Percentiles rank a stretch among this genome's conserved stretches.
phyloP scores from a whole-genome alignment of 768 basidiomycete species.

The Suillus weaverae region DNA sequence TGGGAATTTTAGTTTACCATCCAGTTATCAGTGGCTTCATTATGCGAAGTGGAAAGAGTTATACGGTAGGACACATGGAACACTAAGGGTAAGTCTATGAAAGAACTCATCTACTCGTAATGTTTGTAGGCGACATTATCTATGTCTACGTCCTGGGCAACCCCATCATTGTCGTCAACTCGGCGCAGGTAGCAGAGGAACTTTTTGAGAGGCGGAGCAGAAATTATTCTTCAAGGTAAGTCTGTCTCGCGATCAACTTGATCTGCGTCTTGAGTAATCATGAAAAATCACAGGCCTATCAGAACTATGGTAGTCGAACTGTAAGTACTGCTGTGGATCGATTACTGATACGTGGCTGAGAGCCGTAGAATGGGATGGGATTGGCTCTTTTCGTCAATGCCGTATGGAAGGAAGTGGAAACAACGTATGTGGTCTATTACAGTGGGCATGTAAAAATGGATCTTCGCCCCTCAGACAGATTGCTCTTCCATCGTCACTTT shows the following conservation, averaged over 20 bases:
- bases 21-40: slow-evolving; percentile 42
- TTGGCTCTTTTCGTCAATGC: slow-evolving; percentile 45
- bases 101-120: neutral
- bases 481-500: slow-evolving; percentile 41
- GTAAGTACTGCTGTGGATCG: slow-evolving; percentile 27
- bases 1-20: slow-evolving; percentile 34
- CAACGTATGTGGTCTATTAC: slow-evolving; percentile 17
- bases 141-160: slow-evolving; percentile 46
- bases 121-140: slow-evolving; percentile 44
- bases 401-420: slow-evolving; percentile 37
- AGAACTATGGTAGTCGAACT: slow-evolving; percentile 45
- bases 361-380: slow-evolving; percentile 45
- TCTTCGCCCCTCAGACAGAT: slow-evolving; percentile 23
- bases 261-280: neutral
- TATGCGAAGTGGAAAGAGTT: slow-evolving; percentile 45
- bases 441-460: neutral
- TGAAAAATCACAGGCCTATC: slow-evolving; percentile 30
- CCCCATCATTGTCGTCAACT: slow-evolving; percentile 48
- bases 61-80: slow-evolving; percentile 35
- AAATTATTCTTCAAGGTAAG: slow-evolving; percentile 42
- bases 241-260: neutral
- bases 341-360: slow-evolving; percentile 1
- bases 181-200: slow-evolving; percentile 40
- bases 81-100: neutral
- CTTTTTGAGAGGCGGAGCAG: slow-evolving; percentile 46